Conservation (phyloP, 805 yeast genomes). For the Saccharomycopsis sp. region DNA sequence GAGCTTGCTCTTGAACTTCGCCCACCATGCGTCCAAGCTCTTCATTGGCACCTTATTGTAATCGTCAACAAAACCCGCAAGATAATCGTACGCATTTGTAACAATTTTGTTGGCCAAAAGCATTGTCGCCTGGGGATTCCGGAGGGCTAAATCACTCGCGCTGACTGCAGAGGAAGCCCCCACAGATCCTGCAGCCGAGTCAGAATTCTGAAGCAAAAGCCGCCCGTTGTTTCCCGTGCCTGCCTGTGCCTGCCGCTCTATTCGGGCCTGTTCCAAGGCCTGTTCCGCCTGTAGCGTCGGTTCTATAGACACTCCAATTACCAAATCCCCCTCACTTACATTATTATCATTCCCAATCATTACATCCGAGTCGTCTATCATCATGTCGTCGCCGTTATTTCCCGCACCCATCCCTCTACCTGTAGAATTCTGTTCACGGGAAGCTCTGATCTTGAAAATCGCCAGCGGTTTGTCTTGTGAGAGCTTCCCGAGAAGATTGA, state of each 20-base stretch:
- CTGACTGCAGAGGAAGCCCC: background rate
- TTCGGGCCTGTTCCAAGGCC: constrained; percentile 42
- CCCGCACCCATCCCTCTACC: constrained; percentile 23
- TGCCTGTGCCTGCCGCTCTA: constrained; percentile 23
- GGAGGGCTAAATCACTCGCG: background rate
- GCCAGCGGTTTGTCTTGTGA: constrained; percentile 77
- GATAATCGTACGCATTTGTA: constrained; percentile 83
- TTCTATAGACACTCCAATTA: constrained; percentile 88
- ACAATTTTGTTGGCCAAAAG: constrained; percentile 80
- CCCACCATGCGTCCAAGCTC: constrained; percentile 94
- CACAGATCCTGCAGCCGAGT: background rate
- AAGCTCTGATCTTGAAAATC: constrained; percentile 61
- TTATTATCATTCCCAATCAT: constrained; percentile 16
- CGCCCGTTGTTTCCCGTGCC: constrained; percentile 17
- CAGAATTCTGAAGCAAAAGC: constrained; percentile 24
- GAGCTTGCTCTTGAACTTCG: constrained; percentile 69
- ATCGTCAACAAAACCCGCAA: constrained; percentile 79
- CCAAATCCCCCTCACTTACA: constrained; percentile 34
- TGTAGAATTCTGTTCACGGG: background rate
- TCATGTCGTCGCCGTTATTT: constrained; percentile 45
- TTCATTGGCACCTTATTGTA: constrained; percentile 81
- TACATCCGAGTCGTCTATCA: constrained; percentile 24
- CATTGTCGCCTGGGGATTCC: constrained; percentile 30
- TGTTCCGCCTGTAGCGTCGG: constrained; percentile 60
- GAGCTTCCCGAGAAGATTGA: constrained; percentile 60